phyloP scores from a whole-genome alignment of 2,329 filamentous ascomycete genomes.

The Alternaria triticina region DNA sequence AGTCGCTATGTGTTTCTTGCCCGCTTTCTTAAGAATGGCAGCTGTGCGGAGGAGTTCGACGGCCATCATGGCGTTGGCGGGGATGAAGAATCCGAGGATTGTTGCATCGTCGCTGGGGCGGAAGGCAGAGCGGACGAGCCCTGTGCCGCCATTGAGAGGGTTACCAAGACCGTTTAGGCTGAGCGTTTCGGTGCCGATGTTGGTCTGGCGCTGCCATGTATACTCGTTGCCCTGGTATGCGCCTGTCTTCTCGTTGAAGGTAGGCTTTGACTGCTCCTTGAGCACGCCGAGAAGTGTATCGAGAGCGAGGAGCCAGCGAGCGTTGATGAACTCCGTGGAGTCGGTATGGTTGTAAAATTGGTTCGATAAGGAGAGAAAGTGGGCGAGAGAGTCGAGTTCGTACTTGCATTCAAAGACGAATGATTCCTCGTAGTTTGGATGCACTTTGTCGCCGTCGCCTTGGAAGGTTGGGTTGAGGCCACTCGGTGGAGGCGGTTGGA shows the following conservation, averaged over 20 bases:
- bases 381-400: slow-evolving; percentile 92
- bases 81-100: slow-evolving; percentile 92
- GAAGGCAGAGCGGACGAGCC: slow-evolving; percentile 88
- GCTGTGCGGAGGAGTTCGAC: slow-evolving; percentile 82
- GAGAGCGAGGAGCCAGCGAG: slow-evolving; percentile 79
- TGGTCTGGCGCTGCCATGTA: slow-evolving; percentile 83
- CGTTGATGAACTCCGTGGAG: slow-evolving; percentile 78
- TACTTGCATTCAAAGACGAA: slow-evolving; percentile 99
- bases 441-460: slow-evolving; percentile 82
- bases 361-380: slow-evolving; percentile 85
- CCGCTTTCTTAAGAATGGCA: slow-evolving; percentile 67
- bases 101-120: slow-evolving; percentile 94
- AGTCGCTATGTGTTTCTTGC: slow-evolving; percentile 59
- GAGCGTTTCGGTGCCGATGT: slow-evolving; percentile 87
- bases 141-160: slow-evolving; percentile 82
- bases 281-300: slow-evolving; percentile 76
- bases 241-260: slow-evolving; percentile 74
- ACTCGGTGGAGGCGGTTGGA: slow-evolving; percentile 89
- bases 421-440: slow-evolving; percentile 82
- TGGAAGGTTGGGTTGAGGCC: slow-evolving; percentile 74
- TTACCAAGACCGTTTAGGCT: slow-evolving; percentile 86
- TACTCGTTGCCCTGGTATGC: slow-evolving; percentile 76
- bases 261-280: slow-evolving; percentile 77
- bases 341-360: slow-evolving; percentile 83
- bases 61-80: slow-evolving; percentile 94